Percentiles rank a stretch among this genome's conserved stretches.
These are phyloP conservation scores for Dactylonectria macrodidyma DNA, from an alignment of 2,329 filamentous ascomycete species.

Conservation along the genomic window DNA sequence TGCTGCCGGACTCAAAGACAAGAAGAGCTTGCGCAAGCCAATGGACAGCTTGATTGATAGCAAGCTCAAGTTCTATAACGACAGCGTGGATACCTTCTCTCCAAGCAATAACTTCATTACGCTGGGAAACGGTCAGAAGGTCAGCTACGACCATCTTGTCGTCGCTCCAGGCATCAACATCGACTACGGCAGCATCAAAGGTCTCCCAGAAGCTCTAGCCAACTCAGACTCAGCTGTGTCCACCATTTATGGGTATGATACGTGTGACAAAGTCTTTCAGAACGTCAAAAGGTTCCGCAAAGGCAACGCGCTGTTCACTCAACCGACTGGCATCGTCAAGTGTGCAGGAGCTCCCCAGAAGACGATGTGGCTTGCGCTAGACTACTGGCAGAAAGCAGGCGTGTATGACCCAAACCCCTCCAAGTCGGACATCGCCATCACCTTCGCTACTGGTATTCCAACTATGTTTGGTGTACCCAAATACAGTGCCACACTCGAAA, in stretches of 20 bases:
- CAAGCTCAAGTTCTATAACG: constrained; percentile 74
- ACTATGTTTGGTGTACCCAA: constrained; percentile 74
- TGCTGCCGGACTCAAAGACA: constrained; percentile 75
- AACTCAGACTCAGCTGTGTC: constrained; percentile 65
- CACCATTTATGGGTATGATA: constrained; percentile 71
- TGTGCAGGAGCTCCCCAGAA: constrained; percentile 75
- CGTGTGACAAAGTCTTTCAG: constrained; percentile 66
- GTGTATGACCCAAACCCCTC: constrained; percentile 62
- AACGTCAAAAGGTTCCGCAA: constrained; percentile 63
- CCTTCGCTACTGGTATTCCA: constrained; percentile 69
- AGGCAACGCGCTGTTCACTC: constrained; percentile 72
- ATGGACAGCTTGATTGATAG: constrained; percentile 68
- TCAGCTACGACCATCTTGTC: constrained; percentile 76
- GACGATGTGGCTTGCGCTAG: constrained; percentile 73
- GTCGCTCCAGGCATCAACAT: constrained; percentile 72
- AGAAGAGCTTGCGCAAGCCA: constrained; percentile 69
- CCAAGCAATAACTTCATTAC: constrained; percentile 72
- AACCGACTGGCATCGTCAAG: constrained; percentile 71
- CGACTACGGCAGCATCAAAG: constrained; percentile 66
- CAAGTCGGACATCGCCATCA: constrained; percentile 64
- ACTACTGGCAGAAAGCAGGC: constrained; percentile 69
- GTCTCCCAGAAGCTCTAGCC: constrained; percentile 69
- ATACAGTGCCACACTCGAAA: constrained; percentile 68
- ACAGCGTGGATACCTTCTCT: constrained; percentile 63
- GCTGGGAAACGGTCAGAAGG: constrained; percentile 67